A percentile compares a stretch with the other conserved stretches of the same genome.
phyloP scores from a whole-genome alignment of 1,139 yeast species.

The Taiozyma sp. region DNA sequence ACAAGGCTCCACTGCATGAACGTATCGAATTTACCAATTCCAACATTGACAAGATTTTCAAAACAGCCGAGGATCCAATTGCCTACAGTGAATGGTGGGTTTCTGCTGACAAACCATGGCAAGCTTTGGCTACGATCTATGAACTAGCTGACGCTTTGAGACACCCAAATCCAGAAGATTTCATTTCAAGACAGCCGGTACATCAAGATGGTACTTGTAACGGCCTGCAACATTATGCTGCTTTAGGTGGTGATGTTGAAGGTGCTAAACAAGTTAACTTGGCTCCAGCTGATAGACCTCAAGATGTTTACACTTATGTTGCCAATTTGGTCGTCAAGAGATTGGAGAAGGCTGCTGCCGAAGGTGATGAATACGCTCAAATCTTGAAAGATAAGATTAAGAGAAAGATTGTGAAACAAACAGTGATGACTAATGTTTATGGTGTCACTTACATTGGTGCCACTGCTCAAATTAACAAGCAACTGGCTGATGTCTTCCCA shows the following conservation, averaged over 20 bases:
- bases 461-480: conserved; percentile 76
- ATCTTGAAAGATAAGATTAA: conserved; percentile 54
- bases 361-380: conserved; percentile 39
- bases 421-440: conserved; percentile 98
- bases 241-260: conserved; percentile 91
- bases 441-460: conserved; percentile 98
- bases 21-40: conserved; percentile 71
- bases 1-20: conserved; percentile 75
- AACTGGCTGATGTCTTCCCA: conserved; percentile 42
- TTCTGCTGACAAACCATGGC: conserved; percentile 93
- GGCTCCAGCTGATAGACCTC: conserved; percentile 78
- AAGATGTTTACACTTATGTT: conserved; percentile 86
- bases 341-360: conserved; percentile 56
- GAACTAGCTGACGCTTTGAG: conserved; percentile 73
- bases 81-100: conserved; percentile 71
- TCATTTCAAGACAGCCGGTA: conserved; percentile 77
- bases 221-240: conserved; percentile 97
- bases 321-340: conserved; percentile 61
- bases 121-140: conserved; percentile 79
- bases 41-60: conserved; percentile 55
- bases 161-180: conserved; percentile 70
- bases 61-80: conserved; percentile 71
- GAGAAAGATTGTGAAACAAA: conserved; percentile 90
- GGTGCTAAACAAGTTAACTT: conserved; percentile 94
- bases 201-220: conserved; percentile 99